Percentiles rank a stretch among this genome's conserved stretches.
phyloP scores from a whole-genome alignment of 176 grass and related monocot species.

The Hordeum marinum region DNA sequence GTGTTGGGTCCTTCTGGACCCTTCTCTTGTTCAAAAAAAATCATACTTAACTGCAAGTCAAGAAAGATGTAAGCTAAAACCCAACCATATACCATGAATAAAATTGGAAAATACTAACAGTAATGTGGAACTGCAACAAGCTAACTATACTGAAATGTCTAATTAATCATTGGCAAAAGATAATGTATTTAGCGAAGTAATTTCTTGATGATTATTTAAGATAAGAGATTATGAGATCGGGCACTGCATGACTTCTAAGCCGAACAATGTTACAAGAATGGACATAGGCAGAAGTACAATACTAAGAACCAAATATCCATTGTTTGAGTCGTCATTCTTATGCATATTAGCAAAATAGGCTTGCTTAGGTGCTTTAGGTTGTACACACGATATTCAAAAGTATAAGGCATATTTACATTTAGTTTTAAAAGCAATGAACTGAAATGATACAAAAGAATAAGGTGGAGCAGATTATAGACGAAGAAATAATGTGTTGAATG shows the following conservation, averaged over 20 bases:
- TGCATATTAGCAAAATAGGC: no score
- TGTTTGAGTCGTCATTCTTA: neutral
- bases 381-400: neutral
- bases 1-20: no score
- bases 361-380: neutral
- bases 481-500: neutral
- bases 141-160: neutral
- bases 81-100: neutral
- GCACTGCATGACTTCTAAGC: neutral
- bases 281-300: neutral
- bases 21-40: no score
- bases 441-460: neutral
- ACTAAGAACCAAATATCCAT: neutral
- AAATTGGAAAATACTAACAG: neutral
- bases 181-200: neutral
- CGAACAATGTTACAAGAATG: neutral
- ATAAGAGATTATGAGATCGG: neutral
- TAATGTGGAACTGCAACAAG: neutral
- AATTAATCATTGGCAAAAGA: neutral
- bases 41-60: conserved; percentile 47
- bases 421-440: neutral
- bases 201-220: neutral
- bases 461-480: neutral
- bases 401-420: neutral
- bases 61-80: conserved; percentile 24